Evolutionary conservation across 768 basidiomycete species (phyloP), one percentile per base, ranked within the genome.

Genomic region (Lactifluus rugatus): DNA sequence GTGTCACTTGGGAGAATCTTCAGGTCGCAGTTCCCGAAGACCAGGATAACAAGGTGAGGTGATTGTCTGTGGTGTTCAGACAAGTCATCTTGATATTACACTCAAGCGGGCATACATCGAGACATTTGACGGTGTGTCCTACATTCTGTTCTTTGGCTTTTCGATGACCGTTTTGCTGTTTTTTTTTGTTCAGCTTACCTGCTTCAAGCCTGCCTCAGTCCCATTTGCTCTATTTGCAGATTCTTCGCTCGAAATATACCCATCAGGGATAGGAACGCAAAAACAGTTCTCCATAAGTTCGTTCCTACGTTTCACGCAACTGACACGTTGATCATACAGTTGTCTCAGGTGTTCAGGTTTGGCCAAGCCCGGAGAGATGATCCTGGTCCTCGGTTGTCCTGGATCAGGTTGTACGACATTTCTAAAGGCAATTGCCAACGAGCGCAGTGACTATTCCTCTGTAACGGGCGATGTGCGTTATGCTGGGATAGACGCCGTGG

Each of bases 371-470:
- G 58, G 62, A 3, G 62, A 62, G 45, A 62, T 62, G 62, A 34
- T 48, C 37, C 34, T 59, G 2, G 53, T 59, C 8, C 53, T 59
- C 10, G 91, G 91, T 19, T 84, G 88, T 54, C 91, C 91, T 4
- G 87, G 86, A 1, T 79, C 88, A 5, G 92, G 92, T 34, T 94
- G 93, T 68, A 82, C 85, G 0, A 88, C 93, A 0, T 92, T 95
- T 73, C 76, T 95, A 21, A 92, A 90, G 70, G 71, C 83, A 0
- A 84, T 95, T 58, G 80, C 93, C 19, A 92, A 93, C 67, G 78
- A 84, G 60, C 78, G 88, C 3, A 74, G 73, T 8, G 85, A 79
- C 13, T 93, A 81, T 67, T 75, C 81, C 1, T 72, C 65, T 4
- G 80, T 93, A 49, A 68, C 72, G 1, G 90, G 92, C 32, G 76